These are phyloP conservation scores for Talaromyces thailandensis DNA, from an alignment of 495 filamentous ascomycete genomes.

Conservation along the genomic window DNA sequence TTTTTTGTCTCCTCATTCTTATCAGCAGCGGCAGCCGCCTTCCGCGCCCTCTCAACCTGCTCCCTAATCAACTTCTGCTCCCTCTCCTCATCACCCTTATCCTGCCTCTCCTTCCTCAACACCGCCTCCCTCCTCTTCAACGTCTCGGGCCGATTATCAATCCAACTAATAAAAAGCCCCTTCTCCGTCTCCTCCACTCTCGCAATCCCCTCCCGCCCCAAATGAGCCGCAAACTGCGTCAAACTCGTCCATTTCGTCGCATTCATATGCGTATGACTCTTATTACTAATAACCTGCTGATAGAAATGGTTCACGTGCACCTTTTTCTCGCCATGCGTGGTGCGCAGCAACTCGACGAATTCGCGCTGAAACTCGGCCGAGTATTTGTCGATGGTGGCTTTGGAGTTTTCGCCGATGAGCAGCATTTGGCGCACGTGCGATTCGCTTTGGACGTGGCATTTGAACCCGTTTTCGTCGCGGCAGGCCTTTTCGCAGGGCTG, in stretches of 20 bases:
- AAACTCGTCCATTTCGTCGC: constrained; percentile 76
- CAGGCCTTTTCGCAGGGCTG: constrained; percentile 25
- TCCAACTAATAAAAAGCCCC: constrained; percentile 75
- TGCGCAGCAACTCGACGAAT: constrained; percentile 67
- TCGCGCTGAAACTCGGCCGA: constrained; percentile 67
- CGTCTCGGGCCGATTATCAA: constrained; percentile 82
- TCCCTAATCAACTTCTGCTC: constrained; percentile 71
- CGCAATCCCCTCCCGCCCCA: constrained; percentile 78
- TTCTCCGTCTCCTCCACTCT: constrained; percentile 85
- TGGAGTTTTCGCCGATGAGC: constrained; percentile 73
- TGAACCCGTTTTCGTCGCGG: constrained; percentile 46
- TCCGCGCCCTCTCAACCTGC: constrained; percentile 69
- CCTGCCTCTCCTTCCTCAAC: constrained; percentile 70
- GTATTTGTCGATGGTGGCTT: constrained; percentile 69
- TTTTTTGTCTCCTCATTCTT: constrained; percentile 36
- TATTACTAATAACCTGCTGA: constrained; percentile 55
- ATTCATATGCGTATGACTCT: constrained; percentile 81
- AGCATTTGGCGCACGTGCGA: constrained; percentile 80
- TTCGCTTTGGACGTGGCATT: constrained; percentile 69
- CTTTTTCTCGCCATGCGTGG: constrained; percentile 76
- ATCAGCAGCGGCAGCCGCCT: constrained; percentile 30
- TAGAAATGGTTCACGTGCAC: constrained; percentile 88
- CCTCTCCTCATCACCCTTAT: constrained; percentile 82
- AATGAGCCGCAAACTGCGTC: constrained; percentile 77
- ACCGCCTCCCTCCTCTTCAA: constrained; percentile 71